phyloP scores from a whole-genome alignment of 768 basidiomycete genomes.

The Termitomyces sp. region DNA sequence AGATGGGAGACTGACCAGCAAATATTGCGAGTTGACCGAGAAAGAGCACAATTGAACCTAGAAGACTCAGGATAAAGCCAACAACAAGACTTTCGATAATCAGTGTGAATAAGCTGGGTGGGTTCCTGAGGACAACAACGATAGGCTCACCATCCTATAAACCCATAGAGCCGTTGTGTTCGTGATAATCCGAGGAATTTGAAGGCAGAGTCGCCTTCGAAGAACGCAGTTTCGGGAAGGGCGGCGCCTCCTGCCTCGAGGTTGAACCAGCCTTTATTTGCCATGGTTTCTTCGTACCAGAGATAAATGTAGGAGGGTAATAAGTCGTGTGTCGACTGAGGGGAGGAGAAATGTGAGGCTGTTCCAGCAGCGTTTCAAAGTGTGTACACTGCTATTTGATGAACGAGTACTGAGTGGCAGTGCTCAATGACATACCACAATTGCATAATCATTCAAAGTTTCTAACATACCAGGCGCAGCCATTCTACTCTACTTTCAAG shows the following conservation, averaged over 20 bases:
- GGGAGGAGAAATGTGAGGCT: constrained; percentile 10
- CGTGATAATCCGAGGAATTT: constrained; percentile 72
- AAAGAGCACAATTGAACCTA: constrained; percentile 78
- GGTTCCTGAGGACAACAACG: background rate
- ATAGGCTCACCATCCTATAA: constrained; percentile 67
- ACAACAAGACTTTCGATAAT: constrained; percentile 54
- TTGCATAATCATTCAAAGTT: constrained; percentile 11
- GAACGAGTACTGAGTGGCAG: background rate
- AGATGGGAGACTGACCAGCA: constrained; percentile 55
- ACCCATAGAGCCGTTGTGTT: constrained; percentile 83
- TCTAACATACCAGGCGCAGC: too few species aligned
- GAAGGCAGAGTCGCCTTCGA: constrained; percentile 90
- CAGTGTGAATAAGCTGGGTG: background rate
- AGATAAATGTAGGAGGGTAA: background rate
- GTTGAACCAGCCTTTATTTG: constrained; percentile 83
- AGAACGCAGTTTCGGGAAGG: constrained; percentile 78
- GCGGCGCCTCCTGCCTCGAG: constrained; percentile 62
- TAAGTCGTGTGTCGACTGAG: constrained; percentile 1
- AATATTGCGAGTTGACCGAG: constrained; percentile 66
- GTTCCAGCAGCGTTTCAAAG: constrained; percentile 32
- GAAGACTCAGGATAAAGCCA: constrained; percentile 77
- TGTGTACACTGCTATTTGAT: background rate
- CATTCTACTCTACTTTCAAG: background rate
- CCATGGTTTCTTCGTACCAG: constrained; percentile 27
- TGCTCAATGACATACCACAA: background rate